Evolutionary conservation across 139 green algal species (phyloP).

Genomic region (Chlorella sp.): DNA sequence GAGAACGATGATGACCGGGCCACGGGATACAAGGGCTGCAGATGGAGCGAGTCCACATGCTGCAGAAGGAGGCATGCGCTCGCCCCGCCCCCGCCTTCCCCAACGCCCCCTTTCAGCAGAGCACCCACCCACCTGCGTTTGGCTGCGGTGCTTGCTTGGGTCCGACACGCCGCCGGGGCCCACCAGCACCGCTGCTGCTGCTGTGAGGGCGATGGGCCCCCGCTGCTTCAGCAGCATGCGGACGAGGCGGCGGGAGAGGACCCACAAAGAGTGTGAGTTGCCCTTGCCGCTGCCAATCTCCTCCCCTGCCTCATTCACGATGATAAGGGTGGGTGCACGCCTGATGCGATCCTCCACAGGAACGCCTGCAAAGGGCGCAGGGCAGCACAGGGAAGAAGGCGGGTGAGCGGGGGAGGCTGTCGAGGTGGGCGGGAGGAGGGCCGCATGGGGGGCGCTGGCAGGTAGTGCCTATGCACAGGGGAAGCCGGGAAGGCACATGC

Average conservation of each 20-base stretch:
- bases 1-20: no score
- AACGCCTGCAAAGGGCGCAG: constrained; percentile 18
- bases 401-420: neutral
- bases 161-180: constrained; percentile 36
- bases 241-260: constrained; percentile 53
- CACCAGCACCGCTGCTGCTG: constrained; percentile 44
- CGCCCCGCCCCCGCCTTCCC: no score
- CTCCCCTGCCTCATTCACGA: constrained; percentile 33
- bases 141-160: constrained; percentile 40
- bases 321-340: constrained; percentile 19
- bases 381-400: neutral
- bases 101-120: neutral
- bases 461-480: no score
- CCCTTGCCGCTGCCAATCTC: constrained; percentile 27
- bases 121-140: constrained; percentile 30
- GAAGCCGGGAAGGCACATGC: no score
- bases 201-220: constrained; percentile 49
- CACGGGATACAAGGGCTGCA: neutral
- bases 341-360: constrained; percentile 43
- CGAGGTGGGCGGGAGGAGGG: neutral
- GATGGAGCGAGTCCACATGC: neutral
- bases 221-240: constrained; percentile 55
- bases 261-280: constrained; percentile 55
- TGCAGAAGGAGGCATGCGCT: neutral
- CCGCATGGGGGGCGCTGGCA: neutral